A percentile compares a stretch with the other conserved stretches of the same genome.
Conservation (phyloP, 345 rosid species). For the Euphorbia lathyris region DNA sequence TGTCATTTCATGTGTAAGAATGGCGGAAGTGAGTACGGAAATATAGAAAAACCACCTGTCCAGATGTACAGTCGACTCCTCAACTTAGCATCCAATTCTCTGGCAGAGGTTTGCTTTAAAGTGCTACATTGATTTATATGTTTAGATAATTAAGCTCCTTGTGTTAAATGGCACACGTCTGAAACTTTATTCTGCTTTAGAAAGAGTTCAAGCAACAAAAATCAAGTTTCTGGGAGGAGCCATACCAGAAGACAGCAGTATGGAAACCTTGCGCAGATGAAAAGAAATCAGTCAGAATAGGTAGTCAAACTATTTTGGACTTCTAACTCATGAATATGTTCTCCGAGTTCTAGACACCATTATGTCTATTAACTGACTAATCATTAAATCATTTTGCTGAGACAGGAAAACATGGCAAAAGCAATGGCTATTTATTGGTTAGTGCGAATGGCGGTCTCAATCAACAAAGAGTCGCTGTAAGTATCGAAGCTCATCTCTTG, state of each 20-base stretch:
- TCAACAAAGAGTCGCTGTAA: slow-evolving; percentile 95
- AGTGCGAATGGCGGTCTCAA: slow-evolving; percentile 96
- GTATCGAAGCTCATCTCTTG: slow-evolving; percentile 24
- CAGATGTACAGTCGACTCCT: slow-evolving; percentile 72
- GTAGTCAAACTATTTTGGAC: slow-evolving; percentile 24
- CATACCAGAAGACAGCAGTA: slow-evolving; percentile 42
- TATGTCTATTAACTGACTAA: too few species aligned
- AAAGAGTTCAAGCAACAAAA: slow-evolving; percentile 47
- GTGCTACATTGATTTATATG: neutral
- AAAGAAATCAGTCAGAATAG: slow-evolving; percentile 25
- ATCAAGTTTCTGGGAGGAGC: slow-evolving; percentile 52
- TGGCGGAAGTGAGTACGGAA: slow-evolving; percentile 17
- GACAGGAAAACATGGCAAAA: slow-evolving; percentile 41
- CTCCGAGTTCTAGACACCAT: neutral
- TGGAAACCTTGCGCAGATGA: slow-evolving; percentile 87
- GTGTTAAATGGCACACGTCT: slow-evolving; percentile 3
- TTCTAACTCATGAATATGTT: neutral
- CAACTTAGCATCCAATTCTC: slow-evolving; percentile 61
- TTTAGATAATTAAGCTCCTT: neutral
- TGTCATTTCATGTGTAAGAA: slow-evolving; percentile 25
- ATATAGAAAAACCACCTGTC: slow-evolving; percentile 41
- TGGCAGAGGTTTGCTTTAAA: slow-evolving; percentile 55
- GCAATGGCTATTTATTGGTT: slow-evolving; percentile 69
- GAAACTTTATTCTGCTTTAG: slow-evolving; percentile 33
- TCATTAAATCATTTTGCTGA: slow-evolving; percentile 13